Conservation (phyloP, 139 green algal genomes). For the Dunaliella sp. region DNA sequence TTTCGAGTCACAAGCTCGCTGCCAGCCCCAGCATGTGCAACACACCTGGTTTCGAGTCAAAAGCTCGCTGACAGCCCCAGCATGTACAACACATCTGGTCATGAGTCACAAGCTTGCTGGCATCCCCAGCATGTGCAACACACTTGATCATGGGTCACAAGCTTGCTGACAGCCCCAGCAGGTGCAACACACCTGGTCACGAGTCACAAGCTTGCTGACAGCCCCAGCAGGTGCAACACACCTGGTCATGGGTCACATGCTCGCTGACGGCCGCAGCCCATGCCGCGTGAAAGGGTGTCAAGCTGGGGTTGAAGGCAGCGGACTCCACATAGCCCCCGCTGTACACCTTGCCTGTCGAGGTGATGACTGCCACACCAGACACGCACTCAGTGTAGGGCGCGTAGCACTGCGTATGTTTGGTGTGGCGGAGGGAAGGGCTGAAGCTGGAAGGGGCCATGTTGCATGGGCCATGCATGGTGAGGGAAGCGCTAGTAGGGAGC, state of each 20-base stretch:
- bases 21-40: too few relatives aligned
- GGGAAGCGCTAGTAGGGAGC: too few relatives aligned
- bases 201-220: constrained; percentile 55
- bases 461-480: too few relatives aligned
- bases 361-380: constrained; percentile 65
- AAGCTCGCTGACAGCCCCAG: background rate
- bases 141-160: background rate
- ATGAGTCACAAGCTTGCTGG: background rate
- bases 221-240: constrained; percentile 35
- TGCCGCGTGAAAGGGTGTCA: constrained; percentile 75
- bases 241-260: constrained; percentile 33
- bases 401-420: constrained; percentile 63
- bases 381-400: constrained; percentile 77
- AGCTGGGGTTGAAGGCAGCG: constrained; percentile 83
- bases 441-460: too few relatives aligned
- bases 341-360: constrained; percentile 46
- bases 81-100: background rate
- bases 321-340: constrained; percentile 74
- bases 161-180: too few relatives aligned
- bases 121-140: background rate
- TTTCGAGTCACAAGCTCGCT: too few relatives aligned
- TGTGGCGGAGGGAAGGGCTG: too few relatives aligned
- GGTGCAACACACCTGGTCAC: background rate
- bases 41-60: background rate
- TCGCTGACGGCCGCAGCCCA: constrained; percentile 61